Conservation (phyloP, 2,329 filamentous ascomycete species). For the Cercospora berteroae region DNA sequence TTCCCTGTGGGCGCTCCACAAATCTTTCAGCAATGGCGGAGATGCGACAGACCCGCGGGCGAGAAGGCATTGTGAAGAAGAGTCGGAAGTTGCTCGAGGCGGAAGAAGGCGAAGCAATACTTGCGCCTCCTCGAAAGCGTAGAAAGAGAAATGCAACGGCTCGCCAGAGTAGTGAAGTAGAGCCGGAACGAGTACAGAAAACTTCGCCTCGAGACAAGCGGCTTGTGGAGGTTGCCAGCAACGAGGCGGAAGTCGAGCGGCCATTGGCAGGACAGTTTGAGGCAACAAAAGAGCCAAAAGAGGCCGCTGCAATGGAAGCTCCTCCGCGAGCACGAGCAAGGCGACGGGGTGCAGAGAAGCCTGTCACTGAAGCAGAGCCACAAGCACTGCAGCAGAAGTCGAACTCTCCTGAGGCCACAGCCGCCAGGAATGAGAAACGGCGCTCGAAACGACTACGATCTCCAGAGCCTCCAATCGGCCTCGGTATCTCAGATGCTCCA, state of each 20-base stretch:
- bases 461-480: neutral
- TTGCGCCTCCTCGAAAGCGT: neutral
- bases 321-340: neutral
- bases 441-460: neutral
- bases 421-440: neutral
- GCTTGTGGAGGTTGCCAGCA: neutral
- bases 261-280: neutral
- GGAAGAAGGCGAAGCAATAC: neutral
- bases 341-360: neutral
- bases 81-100: neutral
- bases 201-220: neutral
- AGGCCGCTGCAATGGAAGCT: neutral
- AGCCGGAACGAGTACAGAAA: neutral
- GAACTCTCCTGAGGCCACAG: neutral
- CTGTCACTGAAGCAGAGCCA: neutral
- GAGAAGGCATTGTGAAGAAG: neutral
- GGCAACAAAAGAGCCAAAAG: neutral
- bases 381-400: neutral
- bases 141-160: neutral
- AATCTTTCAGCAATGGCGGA: neutral
- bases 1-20: neutral
- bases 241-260: neutral
- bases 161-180: neutral
- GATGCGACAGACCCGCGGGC: neutral
- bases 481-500: neutral